A percentile compares a stretch with the other conserved stretches of the same genome.
These are phyloP conservation scores for Cyberlindnera xishuangbannaensis DNA, from an alignment of 805 yeast genomes.

Conservation along the genomic window DNA sequence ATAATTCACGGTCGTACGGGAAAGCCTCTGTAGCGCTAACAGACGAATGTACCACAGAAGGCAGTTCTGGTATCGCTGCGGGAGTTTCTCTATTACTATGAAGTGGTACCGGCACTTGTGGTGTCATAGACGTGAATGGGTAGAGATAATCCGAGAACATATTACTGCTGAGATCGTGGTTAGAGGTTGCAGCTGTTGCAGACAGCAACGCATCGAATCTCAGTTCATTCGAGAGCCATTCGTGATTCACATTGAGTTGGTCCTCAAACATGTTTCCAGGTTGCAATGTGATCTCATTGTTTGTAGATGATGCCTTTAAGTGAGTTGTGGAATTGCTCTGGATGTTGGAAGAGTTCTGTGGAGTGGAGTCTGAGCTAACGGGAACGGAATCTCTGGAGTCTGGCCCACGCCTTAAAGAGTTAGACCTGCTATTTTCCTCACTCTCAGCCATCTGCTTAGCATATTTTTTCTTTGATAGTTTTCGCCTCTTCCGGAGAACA, in stretches of 20 bases:
- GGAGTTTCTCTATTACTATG: no score
- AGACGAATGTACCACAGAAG: no score
- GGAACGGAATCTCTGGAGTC: constrained; percentile 1
- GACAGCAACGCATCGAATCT: constrained; percentile 68
- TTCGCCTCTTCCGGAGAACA: constrained; percentile 22
- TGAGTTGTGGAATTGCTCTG: no score
- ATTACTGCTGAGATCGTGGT: constrained; percentile 43
- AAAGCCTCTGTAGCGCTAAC: constrained; percentile 4
- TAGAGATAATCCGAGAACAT: constrained; percentile 51
- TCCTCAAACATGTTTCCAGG: constrained; percentile 16
- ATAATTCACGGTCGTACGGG: constrained; percentile 24
- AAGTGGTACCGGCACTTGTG: no score
- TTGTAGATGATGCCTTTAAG: no score
- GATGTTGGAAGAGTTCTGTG: no score
- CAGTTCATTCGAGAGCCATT: constrained; percentile 68
- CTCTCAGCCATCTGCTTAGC: constrained; percentile 12
- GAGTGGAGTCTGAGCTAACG: no score
- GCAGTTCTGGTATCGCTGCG: no score
- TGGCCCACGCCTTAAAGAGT: constrained; percentile 7
- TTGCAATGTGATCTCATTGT: constrained; percentile 8
- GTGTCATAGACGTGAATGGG: no score
- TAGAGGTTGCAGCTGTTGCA: constrained; percentile 53
- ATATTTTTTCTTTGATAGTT: constrained; percentile 21
- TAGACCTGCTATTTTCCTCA: constrained; percentile 10
- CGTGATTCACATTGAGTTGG: constrained; percentile 21